Percentiles rank a stretch among this genome's conserved stretches.
phyloP scores from a whole-genome alignment of 257 asterid species.

The Solanum chilense region DNA sequence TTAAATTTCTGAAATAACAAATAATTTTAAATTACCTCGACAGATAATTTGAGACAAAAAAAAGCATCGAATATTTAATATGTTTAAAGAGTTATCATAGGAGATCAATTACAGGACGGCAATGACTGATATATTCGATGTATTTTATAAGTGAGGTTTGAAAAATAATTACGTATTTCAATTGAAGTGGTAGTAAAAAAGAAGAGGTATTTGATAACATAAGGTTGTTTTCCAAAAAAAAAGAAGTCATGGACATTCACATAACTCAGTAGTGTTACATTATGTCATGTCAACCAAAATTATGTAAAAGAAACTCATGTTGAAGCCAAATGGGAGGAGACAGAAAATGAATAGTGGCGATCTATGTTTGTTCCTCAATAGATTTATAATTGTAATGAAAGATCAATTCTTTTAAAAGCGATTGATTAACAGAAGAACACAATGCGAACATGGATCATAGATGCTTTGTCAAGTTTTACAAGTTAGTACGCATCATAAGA shows the following conservation, averaged over 20 bases:
- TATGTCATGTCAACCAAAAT: background rate
- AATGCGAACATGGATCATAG: background rate
- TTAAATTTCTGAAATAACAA: too few species aligned
- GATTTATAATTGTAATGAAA: background rate
- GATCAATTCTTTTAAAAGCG: background rate
- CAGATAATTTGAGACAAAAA: too few species aligned
- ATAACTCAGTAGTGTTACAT: background rate
- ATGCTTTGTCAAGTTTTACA: background rate
- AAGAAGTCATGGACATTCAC: background rate
- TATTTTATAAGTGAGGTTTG: background rate
- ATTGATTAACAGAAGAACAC: background rate
- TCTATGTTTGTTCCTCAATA: background rate
- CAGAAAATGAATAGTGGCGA: background rate
- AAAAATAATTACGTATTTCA: background rate
- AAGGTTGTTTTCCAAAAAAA: background rate
- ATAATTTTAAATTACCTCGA: too few species aligned
- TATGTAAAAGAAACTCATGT: background rate
- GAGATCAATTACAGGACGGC: too few species aligned
- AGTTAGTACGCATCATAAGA: background rate
- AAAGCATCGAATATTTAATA: too few species aligned
- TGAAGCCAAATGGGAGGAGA: too few species aligned
- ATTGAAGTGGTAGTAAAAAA: background rate
- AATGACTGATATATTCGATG: too few species aligned
- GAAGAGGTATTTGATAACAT: background rate
- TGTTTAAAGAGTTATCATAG: too few species aligned